Evolutionary conservation across 805 yeast genomes (phyloP).

Genomic region (Kluyveromyces dobzhanskii): DNA sequence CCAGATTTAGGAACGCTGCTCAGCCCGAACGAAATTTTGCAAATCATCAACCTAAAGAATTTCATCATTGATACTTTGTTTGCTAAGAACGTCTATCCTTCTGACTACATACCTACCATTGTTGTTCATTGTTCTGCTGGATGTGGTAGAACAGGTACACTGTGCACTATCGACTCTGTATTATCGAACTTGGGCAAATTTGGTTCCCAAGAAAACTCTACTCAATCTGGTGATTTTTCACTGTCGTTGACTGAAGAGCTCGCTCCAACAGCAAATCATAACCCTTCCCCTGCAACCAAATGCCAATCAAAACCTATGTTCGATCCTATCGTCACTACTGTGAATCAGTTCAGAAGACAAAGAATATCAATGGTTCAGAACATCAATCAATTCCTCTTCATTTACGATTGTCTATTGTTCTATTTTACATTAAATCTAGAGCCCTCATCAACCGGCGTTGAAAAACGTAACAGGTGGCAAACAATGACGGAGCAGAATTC

Average conservation of each 20-base stretch:
- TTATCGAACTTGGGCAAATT: slow-evolving; percentile 31
- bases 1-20: slow-evolving; percentile 66
- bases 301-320: slow-evolving; percentile 7
- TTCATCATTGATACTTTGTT: slow-evolving; percentile 29
- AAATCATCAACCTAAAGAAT: slow-evolving; percentile 41
- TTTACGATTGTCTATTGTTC: slow-evolving; percentile 51
- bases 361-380: slow-evolving; percentile 81
- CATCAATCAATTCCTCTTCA: slow-evolving; percentile 61
- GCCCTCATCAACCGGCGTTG: neutral
- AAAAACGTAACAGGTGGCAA: neutral
- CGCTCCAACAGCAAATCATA: slow-evolving; percentile 1
- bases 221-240: neutral
- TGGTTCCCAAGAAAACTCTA: slow-evolving; percentile 6
- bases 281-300: neutral
- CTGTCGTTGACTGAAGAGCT: neutral
- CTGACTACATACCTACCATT: slow-evolving; percentile 39
- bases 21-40: slow-evolving; percentile 48
- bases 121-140: slow-evolving; percentile 95
- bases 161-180: slow-evolving; percentile 60
- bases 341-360: slow-evolving; percentile 62
- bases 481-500: slow-evolving; percentile 1
- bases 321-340: slow-evolving; percentile 56
- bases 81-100: slow-evolving; percentile 8
- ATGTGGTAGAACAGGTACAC: slow-evolving; percentile 92
- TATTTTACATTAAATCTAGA: slow-evolving; percentile 14